phyloP scores from a whole-genome alignment of 306 rosid species.

The Carpinus viminea region DNA sequence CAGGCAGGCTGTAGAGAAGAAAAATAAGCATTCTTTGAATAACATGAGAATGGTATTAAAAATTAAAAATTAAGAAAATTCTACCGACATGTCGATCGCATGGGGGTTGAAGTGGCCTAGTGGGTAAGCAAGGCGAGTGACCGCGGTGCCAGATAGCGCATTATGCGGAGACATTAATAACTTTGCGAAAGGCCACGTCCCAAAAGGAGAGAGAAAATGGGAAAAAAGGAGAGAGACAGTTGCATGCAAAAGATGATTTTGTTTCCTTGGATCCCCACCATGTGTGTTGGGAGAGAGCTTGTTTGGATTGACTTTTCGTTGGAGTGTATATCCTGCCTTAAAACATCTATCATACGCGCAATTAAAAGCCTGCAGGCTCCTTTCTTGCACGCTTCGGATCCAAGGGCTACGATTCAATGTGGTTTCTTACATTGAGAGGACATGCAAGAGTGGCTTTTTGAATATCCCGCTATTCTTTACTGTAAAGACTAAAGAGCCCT shows the following conservation, averaged over 20 bases:
- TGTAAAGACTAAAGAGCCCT: neutral
- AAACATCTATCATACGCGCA: constrained; percentile 6
- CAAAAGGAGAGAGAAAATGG: constrained; percentile 11
- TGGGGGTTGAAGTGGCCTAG: neutral
- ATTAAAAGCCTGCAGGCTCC: constrained; percentile 27
- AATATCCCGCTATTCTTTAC: neutral
- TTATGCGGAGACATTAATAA: neutral
- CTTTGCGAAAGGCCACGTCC: constrained; percentile 25
- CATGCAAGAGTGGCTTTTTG: constrained; percentile 4
- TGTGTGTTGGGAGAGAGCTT: constrained; percentile 26
- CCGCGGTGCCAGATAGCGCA: neutral
- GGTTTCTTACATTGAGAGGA: neutral
- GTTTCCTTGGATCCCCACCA: constrained; percentile 59
- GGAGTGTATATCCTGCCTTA: constrained; percentile 1
- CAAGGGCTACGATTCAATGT: neutral
- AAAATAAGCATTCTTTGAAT: no score
- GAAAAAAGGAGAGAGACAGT: constrained; percentile 9
- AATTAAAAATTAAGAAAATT: neutral
- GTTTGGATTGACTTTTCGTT: constrained; percentile 35
- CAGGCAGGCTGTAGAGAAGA: no score
- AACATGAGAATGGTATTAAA: neutral
- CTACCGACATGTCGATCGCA: neutral
- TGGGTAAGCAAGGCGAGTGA: neutral
- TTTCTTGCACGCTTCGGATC: constrained; percentile 18
- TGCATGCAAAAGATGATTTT: constrained; percentile 48